Conservation (phyloP, 345 rosid genomes). For the Mallotus nudiflorus region DNA sequence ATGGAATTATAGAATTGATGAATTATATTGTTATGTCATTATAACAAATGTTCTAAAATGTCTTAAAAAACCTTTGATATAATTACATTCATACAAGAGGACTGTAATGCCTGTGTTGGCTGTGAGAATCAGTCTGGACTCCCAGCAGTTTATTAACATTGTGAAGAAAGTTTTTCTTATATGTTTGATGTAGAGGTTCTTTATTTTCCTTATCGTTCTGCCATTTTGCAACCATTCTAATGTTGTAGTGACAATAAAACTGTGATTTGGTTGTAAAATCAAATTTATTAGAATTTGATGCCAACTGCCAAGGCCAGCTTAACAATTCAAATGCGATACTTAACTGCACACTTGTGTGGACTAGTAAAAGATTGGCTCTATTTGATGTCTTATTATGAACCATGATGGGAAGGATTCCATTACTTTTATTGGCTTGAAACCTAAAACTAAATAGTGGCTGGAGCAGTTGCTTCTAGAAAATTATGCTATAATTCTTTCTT, state of each 20-base stretch:
- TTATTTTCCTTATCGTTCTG: background rate
- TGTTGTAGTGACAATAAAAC: background rate
- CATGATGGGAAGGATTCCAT: background rate
- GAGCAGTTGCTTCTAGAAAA: background rate
- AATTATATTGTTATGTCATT: slow-evolving; percentile 10
- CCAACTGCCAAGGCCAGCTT: slow-evolving; percentile 2
- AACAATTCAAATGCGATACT: background rate
- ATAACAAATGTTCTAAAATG: background rate
- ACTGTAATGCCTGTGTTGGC: too few species aligned
- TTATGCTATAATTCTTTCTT: background rate
- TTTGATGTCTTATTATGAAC: background rate
- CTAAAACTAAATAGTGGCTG: background rate
- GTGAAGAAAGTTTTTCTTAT: background rate
- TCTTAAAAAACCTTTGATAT: too few species aligned
- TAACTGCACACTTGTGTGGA: background rate
- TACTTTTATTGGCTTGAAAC: background rate
- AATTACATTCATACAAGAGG: too few species aligned
- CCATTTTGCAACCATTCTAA: background rate
- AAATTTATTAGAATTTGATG: background rate
- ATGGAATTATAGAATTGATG: background rate
- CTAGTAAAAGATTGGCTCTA: background rate
- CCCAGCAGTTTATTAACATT: background rate
- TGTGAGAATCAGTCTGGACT: background rate
- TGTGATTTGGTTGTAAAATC: background rate
- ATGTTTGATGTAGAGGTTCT: slow-evolving; percentile 2